Evolutionary conservation across 371 early-diverging fungal genomes (phyloP), one percentile per base, ranked within the genome.

Genomic region (Fennellomyces sp.): DNA sequence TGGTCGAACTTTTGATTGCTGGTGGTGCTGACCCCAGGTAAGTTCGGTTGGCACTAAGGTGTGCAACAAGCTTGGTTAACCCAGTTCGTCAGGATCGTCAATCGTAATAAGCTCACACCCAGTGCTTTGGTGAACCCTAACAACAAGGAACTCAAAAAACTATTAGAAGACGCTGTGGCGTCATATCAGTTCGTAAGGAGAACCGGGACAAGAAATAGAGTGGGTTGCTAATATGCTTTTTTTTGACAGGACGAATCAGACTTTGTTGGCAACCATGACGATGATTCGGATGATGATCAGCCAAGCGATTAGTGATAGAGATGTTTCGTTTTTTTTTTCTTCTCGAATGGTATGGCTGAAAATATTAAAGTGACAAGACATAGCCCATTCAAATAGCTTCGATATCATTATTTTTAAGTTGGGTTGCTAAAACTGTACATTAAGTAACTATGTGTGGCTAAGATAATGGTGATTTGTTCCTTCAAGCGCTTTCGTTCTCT

Each of bases 1-100:
- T 88, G 68, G 84, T 81, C 4, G 78, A 80, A 45, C 58, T 82
- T 55, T 76, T 89, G 25, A 45, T 86, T 38, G 66, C 66, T 10
- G 81, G 70, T 17, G 88, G 84, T 23, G 85, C 88, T 35, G 76
- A 85, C 38, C 73, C 83, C 21, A 75, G 61, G 72, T 77, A 70
- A 27, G 55, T 48, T 39, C 17, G 5, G 5, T 39, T n/a, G 39
- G 39, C n/a, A n/a, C n/a, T n/a, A n/a, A n/a, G n/a, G n/a, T n/a
- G n/a, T n/a, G n/a, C n/a, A n/a, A n/a, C n/a, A n/a, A n/a, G n/a
- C n/a, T n/a, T n/a, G n/a, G n/a, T n/a, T n/a, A n/a, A n/a, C n/a
- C n/a, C n/a, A 45, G 19, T 21, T 3, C 29, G 54, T 15, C 58
- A 79, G 80, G 8, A 68, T 80, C 19, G 39, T 59, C 48, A 72